Conservation (phyloP, 768 basidiomycete species). For the Dentipellis fragilis region DNA sequence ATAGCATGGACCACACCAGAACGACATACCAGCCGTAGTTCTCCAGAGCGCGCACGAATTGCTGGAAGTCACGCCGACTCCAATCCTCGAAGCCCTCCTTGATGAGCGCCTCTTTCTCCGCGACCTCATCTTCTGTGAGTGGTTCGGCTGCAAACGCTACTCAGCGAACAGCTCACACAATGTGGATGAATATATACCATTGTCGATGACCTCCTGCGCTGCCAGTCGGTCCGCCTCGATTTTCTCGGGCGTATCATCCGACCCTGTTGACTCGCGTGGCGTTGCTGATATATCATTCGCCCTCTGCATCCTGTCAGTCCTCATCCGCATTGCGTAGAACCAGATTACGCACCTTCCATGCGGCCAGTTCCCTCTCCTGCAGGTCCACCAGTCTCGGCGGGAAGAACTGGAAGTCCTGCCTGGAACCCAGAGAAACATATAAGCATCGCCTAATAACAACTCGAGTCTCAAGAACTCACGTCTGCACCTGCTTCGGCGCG, state of each 20-base stretch:
- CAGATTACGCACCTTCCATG: constrained; percentile 47
- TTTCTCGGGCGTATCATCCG: constrained; percentile 74
- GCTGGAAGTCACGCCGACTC: constrained; percentile 91
- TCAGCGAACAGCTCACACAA: background rate
- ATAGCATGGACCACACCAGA: background rate
- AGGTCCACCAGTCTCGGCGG: constrained; percentile 68
- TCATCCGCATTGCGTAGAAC: background rate
- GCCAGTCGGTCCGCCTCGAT: constrained; percentile 70
- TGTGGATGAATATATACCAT: constrained; percentile 34
- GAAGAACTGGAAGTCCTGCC: constrained; percentile 97
- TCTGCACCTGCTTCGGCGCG: constrained; percentile 78
- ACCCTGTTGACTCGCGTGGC: constrained; percentile 52
- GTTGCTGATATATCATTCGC: constrained; percentile 59
- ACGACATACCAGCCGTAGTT: constrained; percentile 65
- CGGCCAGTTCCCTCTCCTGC: constrained; percentile 81
- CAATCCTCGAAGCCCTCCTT: constrained; percentile 81
- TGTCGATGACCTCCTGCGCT: constrained; percentile 85
- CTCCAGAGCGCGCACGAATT: constrained; percentile 74
- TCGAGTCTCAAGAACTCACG: constrained; percentile 59
- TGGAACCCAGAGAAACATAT: constrained; percentile 19
- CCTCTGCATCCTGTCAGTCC: constrained; percentile 29
- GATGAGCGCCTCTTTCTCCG: constrained; percentile 69
- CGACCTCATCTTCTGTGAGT: constrained; percentile 79
- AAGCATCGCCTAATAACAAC: constrained; percentile 17
- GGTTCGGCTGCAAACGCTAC: constrained; percentile 55